Base-by-base conservation (phyloP, 495 filamentous ascomycete species). In the Penicillium cosmopolitanum region DNA sequence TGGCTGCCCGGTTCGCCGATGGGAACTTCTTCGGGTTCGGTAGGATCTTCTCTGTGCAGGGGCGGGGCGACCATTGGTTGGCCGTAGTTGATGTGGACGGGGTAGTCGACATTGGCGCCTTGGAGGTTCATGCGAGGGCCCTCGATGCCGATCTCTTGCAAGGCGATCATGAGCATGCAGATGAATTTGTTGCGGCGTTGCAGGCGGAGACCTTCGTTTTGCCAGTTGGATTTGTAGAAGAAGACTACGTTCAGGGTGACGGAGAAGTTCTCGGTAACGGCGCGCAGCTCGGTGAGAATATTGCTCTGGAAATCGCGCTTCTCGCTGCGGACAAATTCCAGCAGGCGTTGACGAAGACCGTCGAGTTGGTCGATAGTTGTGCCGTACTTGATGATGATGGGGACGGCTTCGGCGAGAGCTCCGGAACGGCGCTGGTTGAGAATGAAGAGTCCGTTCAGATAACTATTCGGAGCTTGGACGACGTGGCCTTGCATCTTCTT, bases 401-500 rank as follows among this genome's bases (percentile, higher is more conserved):
- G 88, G 38, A 97, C 82, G 1, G 91, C 91, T 76, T 98, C 94
- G 3, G 94, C 93, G 3, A 97, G 80, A 3, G 87, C 90, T 57
- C 95, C 92, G 31, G 92, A 95, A 25, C 94, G 88, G 4, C 94
- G 85, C 76, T 96, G 93, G 71, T 98, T 97, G 18, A 97, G 87
- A 57, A 98, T 95, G 71, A 97, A 97, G 7, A 98, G 83, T 0
- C 85, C 90, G 67, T 97, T 98, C 25, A 98, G 82, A 52, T 96
- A 88, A 56, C 87, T 94, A 80, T 98, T 98, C 4, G 95, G 95
- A 0, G 94, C 95, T 70, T 98, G 94, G 3, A 98, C 94, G 13
- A 97, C 85, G 61, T 97, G 93, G 12, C 94, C 94, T 68, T 97
- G 88, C 87, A 97, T 92, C 77, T 97, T 98, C 78, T 97, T 97